Conservation (phyloP, 306 rosid species). For the Trichosanthes truncata region DNA sequence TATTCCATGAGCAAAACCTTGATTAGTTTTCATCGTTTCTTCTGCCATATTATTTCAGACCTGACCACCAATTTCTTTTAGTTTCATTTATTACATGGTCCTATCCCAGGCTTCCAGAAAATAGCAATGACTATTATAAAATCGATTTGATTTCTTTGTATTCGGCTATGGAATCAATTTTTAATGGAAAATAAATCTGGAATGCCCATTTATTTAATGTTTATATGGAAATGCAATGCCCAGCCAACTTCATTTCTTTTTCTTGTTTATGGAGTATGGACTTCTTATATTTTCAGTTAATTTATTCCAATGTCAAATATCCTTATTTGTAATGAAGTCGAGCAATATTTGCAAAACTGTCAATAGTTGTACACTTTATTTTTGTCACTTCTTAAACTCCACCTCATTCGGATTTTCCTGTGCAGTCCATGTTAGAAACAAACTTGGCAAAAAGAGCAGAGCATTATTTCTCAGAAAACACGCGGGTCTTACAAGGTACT, state of each 20-base stretch:
- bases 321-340: neutral
- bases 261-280: neutral
- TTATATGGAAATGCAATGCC: neutral
- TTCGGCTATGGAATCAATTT: neutral
- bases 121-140: neutral
- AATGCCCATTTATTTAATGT: neutral
- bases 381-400: neutral
- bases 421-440: conserved; percentile 49
- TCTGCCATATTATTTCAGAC: neutral
- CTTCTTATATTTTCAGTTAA: no score
- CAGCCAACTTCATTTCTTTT: neutral
- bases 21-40: neutral
- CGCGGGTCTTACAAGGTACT: conserved; percentile 71
- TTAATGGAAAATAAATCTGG: neutral
- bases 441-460: conserved; percentile 74
- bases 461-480: conserved; percentile 85
- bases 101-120: neutral
- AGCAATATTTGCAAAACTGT: neutral
- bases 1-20: neutral
- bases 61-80: no score
- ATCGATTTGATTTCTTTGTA: neutral
- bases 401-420: neutral
- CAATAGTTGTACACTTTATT: neutral
- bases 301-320: neutral
- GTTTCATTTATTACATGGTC: no score